Evolutionary conservation across 371 early-diverging fungal genomes (phyloP).

Genomic region (Mucor indicus): DNA sequence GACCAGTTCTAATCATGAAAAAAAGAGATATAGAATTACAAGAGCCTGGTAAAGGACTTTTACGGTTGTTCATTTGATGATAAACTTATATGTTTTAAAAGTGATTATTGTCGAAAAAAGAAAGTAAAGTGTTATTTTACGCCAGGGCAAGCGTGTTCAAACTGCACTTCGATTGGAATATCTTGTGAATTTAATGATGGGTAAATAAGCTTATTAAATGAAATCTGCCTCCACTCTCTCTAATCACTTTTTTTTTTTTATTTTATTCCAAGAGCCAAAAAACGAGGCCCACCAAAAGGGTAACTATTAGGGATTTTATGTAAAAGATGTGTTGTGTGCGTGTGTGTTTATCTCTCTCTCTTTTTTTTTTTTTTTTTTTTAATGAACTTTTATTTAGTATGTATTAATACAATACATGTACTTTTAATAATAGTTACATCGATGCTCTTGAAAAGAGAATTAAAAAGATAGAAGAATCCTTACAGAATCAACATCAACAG

Average conservation of each 20-base stretch:
- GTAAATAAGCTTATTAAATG: no score
- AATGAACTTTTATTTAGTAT: no score
- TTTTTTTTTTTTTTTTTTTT: no score
- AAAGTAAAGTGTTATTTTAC: constrained; percentile 30
- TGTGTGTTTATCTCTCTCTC: no score
- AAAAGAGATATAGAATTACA: constrained; percentile 1
- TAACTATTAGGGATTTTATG: no score
- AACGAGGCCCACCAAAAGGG: constrained; percentile 65
- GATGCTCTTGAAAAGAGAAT: constrained; percentile 42
- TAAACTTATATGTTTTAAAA: background rate
- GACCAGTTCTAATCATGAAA: background rate
- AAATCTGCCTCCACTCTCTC: no score
- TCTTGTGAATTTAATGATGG: constrained; percentile 30
- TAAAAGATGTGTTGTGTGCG: no score
- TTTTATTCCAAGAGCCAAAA: constrained; percentile 22
- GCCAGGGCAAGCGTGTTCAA: constrained; percentile 21
- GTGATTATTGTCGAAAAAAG: constrained; percentile 35
- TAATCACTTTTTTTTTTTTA: background rate
- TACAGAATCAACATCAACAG: no score
- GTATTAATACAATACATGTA: no score
- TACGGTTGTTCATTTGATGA: background rate
- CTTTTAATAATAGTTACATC: no score
- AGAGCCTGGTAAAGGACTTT: constrained; percentile 1
- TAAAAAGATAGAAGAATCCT: constrained; percentile 22
- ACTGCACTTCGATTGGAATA: constrained; percentile 20